Percentiles rank a stretch among this genome's conserved stretches.
Evolutionary conservation across 768 basidiomycete species (phyloP).

Genomic region (Phanerochaete carnosa): DNA sequence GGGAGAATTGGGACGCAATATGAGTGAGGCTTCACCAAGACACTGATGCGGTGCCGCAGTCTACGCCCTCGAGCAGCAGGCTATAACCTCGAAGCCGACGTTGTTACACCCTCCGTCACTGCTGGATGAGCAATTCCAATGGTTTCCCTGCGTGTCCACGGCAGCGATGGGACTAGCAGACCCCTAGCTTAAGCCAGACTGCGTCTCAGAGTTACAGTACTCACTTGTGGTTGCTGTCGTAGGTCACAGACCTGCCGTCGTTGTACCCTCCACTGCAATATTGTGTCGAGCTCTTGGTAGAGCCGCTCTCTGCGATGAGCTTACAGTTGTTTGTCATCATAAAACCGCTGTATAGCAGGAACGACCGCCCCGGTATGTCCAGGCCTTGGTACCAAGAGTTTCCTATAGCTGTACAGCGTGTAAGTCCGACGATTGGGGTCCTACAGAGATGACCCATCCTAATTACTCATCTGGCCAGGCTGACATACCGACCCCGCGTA

Average conservation of each 20-base stretch:
- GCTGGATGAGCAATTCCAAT: not conserved
- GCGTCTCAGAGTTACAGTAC: not conserved
- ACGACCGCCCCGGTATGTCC: too few species aligned
- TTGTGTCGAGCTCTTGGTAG: not conserved
- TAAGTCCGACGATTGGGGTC: too few species aligned
- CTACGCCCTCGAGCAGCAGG: too few species aligned
- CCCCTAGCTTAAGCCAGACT: not conserved
- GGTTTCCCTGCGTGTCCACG: not conserved
- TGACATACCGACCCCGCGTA: too few species aligned
- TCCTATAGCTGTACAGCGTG: too few species aligned
- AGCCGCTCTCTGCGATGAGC: not conserved
- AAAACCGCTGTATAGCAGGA: not conserved
- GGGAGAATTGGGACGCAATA: too few species aligned
- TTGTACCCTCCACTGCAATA: not conserved
- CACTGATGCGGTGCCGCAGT: too few species aligned
- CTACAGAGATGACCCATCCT: too few species aligned
- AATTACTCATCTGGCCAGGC: too few species aligned
- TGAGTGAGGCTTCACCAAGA: too few species aligned
- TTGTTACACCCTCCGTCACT: not conserved
- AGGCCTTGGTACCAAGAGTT: too few species aligned
- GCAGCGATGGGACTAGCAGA: not conserved
- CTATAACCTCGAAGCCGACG: too few species aligned
- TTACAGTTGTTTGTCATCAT: slow-evolving; percentile 3
- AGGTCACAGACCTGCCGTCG: not conserved
- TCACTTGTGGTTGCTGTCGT: slow-evolving; percentile 1